These are phyloP conservation scores for Daldinia bambusicola DNA, from an alignment of 495 filamentous ascomycete species.

Conservation along the genomic window DNA sequence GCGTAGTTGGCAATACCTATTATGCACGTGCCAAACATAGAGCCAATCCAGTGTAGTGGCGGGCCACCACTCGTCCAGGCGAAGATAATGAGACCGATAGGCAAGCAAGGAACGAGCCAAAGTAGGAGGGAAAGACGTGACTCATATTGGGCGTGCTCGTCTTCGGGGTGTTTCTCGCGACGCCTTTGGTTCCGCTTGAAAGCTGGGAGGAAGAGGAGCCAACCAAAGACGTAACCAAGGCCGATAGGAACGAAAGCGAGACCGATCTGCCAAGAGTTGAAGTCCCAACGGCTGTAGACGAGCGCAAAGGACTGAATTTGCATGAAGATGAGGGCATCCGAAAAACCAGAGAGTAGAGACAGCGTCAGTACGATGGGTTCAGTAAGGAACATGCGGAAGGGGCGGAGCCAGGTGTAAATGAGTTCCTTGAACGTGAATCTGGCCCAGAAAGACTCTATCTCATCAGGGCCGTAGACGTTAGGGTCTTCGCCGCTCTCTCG, in stretches of 20 bases:
- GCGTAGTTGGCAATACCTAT: slow-evolving; percentile 76
- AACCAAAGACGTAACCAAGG: slow-evolving; percentile 73
- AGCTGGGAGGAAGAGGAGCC: slow-evolving; percentile 70
- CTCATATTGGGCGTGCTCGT: slow-evolving; percentile 70
- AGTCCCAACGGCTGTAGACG: slow-evolving; percentile 73
- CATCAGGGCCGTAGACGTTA: slow-evolving; percentile 71
- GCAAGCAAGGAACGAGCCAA: slow-evolving; percentile 70
- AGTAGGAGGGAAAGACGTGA: slow-evolving; percentile 67
- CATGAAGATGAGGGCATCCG: slow-evolving; percentile 84
- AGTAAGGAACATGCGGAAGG: slow-evolving; percentile 80
- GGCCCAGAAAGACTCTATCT: slow-evolving; percentile 61
- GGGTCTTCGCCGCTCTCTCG: slow-evolving; percentile 64
- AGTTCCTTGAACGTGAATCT: slow-evolving; percentile 67
- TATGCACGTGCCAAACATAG: slow-evolving; percentile 67
- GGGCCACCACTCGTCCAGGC: slow-evolving; percentile 73
- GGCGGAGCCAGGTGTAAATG: slow-evolving; percentile 70
- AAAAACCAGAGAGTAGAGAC: slow-evolving; percentile 78
- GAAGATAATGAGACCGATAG: slow-evolving; percentile 76
- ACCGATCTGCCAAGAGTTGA: slow-evolving; percentile 64
- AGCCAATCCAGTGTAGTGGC: slow-evolving; percentile 69
- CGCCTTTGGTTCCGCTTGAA: slow-evolving; percentile 66
- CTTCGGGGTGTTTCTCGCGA: slow-evolving; percentile 61
- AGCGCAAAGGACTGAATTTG: slow-evolving; percentile 74
- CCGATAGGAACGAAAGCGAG: slow-evolving; percentile 72
- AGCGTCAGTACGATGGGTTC: slow-evolving; percentile 80